These are phyloP conservation scores for Fraxinus floribunda DNA, from an alignment of 305 asterid genomes.

Conservation along the genomic window DNA sequence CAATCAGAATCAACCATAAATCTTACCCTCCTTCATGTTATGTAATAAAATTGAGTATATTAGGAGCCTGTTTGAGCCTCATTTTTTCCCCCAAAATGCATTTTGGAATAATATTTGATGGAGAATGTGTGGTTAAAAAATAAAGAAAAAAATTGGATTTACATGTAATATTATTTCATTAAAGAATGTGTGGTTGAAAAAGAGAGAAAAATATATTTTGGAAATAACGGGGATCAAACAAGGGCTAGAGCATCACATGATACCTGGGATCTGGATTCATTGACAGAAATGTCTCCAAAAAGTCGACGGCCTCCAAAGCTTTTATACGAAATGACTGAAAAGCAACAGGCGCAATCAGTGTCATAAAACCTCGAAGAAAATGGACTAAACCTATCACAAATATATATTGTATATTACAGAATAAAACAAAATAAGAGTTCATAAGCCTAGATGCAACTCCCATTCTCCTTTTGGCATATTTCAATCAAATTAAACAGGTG, in stretches of 20 bases:
- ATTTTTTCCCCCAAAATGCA: background rate
- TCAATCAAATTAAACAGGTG: background rate
- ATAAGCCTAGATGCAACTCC: background rate
- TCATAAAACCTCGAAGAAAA: background rate
- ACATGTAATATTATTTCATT: too few species aligned
- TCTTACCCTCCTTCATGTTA: background rate
- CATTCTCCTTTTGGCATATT: background rate
- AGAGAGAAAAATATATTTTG: background rate
- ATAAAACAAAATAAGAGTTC: background rate
- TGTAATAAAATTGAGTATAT: background rate
- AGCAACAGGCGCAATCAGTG: slow-evolving; percentile 20
- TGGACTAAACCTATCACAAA: background rate
- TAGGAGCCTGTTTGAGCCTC: too few species aligned
- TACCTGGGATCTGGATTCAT: slow-evolving; percentile 88
- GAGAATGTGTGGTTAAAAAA: too few species aligned
- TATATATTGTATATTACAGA: background rate
- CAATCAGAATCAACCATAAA: background rate
- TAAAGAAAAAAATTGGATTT: too few species aligned
- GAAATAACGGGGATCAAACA: background rate
- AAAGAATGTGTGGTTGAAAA: too few species aligned
- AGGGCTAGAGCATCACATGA: background rate
- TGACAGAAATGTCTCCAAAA: slow-evolving; percentile 67
- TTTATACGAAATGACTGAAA: slow-evolving; percentile 61
- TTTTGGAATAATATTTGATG: too few species aligned
- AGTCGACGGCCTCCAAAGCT: slow-evolving; percentile 64